Percentiles rank a stretch among this genome's conserved stretches.
phyloP scores from a whole-genome alignment of 371 early-diverging fungal genomes.

The Mucor mucedo region DNA sequence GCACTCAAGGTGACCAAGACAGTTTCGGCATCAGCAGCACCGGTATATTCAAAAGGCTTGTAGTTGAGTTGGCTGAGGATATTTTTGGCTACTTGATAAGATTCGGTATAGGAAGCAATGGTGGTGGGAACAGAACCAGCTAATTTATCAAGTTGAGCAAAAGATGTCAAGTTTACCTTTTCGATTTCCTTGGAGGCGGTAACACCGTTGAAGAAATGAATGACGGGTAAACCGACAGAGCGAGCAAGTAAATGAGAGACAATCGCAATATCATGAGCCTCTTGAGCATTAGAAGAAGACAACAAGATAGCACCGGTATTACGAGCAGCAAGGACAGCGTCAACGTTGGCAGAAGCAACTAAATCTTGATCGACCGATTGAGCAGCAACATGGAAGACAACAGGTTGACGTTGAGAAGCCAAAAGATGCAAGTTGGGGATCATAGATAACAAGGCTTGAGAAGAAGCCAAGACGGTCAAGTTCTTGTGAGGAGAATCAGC shows the following conservation, averaged over 20 bases:
- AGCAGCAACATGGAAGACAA: constrained; percentile 85
- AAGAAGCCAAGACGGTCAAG: constrained; percentile 70
- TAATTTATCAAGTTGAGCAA: constrained; percentile 47
- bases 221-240: constrained; percentile 66
- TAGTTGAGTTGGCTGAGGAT: constrained; percentile 67
- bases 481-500: constrained; percentile 45
- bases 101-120: constrained; percentile 24
- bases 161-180: constrained; percentile 54
- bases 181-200: constrained; percentile 53
- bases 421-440: constrained; percentile 80
- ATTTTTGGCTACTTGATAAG: constrained; percentile 49
- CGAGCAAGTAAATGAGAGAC: constrained; percentile 70
- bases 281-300: constrained; percentile 75
- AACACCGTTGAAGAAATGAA: constrained; percentile 78
- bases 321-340: constrained; percentile 71
- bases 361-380: constrained; percentile 67
- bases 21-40: constrained; percentile 70
- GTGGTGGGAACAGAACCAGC: constrained; percentile 8
- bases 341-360: constrained; percentile 60
- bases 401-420: constrained; percentile 62
- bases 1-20: constrained; percentile 79
- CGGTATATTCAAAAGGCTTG: constrained; percentile 81
- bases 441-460: constrained; percentile 80
- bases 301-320: constrained; percentile 71
- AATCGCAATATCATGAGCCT: constrained; percentile 79